Base-by-base conservation (phyloP, 345 rosid species). In the Euphorbia pulcherrima region DNA sequence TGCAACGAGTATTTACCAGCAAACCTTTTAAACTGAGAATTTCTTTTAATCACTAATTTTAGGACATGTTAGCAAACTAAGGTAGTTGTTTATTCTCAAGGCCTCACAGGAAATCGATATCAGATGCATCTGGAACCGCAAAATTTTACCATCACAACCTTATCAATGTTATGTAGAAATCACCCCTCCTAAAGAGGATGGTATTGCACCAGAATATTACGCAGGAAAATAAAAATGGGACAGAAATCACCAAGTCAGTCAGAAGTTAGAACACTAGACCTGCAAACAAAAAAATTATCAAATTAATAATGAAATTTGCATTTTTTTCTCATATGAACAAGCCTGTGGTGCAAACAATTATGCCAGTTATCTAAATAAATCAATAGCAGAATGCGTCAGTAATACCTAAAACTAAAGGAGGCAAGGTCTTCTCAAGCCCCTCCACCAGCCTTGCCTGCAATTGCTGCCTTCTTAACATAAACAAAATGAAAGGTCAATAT, bases 381-480 rank as follows among this genome's bases (percentile, higher is more conserved):
- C 23, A 3, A 26, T 50, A 44, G 18, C 4, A 26, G 16, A 4
- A 41, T 24, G 39, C 30, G 37, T 28, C 28, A 9, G 33, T 10
- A 51, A 68, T 74, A 85, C 88, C 89, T 82, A 69, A 74, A 62
- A 73, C 55, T 54, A 62, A 37, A 68, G 28, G 2, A 76, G 39
- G 50, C 53, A 72, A 68, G 39, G 60, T 73, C 68, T 39, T 55
- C 70, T 86, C 78, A 85, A 75, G 85, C 61, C 48, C 71, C 82
- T 78, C 81, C 89, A 55, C 85, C 86, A 72, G 86, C 87, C 58
- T 83, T 80, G 50, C 88, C 90, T 0, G 85, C 81, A 59, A 88
- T 79, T 65, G 89, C 86, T 69, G 89, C 82, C 70, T 84, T 82
- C 92, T 90, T 11, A 53, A 18, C 68, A 4, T 62, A 28, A 26